A percentile compares a stretch with the other conserved stretches of the same genome.
These are phyloP conservation scores for Geotrichum reessii DNA, from an alignment of 1,139 yeast species.

Conservation along the genomic window DNA sequence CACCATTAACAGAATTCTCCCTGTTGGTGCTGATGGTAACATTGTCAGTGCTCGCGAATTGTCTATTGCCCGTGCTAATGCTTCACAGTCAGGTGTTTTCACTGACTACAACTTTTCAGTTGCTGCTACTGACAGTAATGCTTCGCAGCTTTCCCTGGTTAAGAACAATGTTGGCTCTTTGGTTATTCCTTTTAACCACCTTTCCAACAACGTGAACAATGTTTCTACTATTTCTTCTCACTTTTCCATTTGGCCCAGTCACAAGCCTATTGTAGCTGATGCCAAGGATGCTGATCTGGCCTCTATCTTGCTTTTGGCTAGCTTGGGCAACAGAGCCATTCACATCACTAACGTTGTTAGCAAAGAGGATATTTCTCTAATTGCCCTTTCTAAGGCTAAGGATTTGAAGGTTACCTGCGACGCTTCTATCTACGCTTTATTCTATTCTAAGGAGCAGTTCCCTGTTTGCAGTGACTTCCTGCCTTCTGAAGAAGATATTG, in stretches of 20 bases:
- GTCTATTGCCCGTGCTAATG: conserved; percentile 45
- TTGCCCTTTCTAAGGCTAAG: conserved; percentile 80
- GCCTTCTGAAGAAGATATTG: conserved; percentile 77
- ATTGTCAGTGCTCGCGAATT: conserved; percentile 62
- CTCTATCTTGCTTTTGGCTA: conserved; percentile 80
- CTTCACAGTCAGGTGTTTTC: conserved; percentile 47
- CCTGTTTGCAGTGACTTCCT: conserved; percentile 57
- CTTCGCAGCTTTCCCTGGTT: conserved; percentile 56
- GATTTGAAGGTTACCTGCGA: conserved; percentile 84
- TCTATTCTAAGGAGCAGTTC: conserved; percentile 65
- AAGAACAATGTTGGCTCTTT: conserved; percentile 69
- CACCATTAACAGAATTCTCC: conserved; percentile 77
- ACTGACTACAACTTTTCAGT: conserved; percentile 80
- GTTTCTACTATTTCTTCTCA: conserved; percentile 75
- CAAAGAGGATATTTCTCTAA: conserved; percentile 75
- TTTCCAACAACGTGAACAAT: conserved; percentile 52
- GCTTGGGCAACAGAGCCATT: conserved; percentile 76
- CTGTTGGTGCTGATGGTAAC: conserved; percentile 60
- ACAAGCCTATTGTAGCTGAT: conserved; percentile 84
- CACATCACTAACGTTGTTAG: conserved; percentile 85
- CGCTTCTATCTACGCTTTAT: conserved; percentile 74
- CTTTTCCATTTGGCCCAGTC: conserved; percentile 75
- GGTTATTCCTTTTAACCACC: conserved; percentile 73
- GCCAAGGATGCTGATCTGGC: conserved; percentile 91
- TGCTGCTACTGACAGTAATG: conserved; percentile 73